Evolutionary conservation across 148 eudicot genomes (phyloP).

Genomic region (Persicaria maculosa): DNA sequence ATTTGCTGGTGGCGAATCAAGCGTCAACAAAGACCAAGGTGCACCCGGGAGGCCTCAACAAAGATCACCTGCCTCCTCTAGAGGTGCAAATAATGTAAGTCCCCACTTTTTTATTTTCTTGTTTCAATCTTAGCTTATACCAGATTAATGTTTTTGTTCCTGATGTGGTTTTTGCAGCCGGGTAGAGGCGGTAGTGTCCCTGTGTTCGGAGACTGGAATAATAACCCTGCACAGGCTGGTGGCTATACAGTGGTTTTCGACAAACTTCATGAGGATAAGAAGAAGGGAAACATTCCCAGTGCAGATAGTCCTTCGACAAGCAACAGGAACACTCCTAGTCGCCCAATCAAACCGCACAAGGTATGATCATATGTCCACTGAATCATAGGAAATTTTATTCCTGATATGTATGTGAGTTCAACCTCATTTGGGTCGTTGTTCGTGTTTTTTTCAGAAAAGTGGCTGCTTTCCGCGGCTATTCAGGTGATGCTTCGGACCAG

Average conservation of each 20-base stretch:
- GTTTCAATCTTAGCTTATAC: no score
- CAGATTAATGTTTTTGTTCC: no score
- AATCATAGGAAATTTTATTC: no score
- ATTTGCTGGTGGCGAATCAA: neutral
- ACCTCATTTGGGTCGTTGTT: neutral
- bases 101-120: neutral
- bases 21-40: neutral
- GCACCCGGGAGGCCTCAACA: neutral
- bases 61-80: neutral
- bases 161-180: neutral
- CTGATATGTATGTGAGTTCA: neutral
- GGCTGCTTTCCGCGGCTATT: slow-evolving; percentile 3
- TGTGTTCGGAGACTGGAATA: neutral
- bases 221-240: neutral
- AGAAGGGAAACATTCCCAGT: neutral
- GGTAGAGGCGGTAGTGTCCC: slow-evolving; percentile 3
- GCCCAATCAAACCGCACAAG: neutral
- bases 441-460: neutral
- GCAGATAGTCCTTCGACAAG: neutral
- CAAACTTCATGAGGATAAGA: slow-evolving; percentile 7
- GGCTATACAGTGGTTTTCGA: slow-evolving; percentile 5
- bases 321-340: neutral
- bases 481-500: neutral
- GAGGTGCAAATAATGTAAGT: neutral
- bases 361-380: neutral